Conservation (phyloP, 768 basidiomycete genomes). For the Psilocybe subaeruginosa region DNA sequence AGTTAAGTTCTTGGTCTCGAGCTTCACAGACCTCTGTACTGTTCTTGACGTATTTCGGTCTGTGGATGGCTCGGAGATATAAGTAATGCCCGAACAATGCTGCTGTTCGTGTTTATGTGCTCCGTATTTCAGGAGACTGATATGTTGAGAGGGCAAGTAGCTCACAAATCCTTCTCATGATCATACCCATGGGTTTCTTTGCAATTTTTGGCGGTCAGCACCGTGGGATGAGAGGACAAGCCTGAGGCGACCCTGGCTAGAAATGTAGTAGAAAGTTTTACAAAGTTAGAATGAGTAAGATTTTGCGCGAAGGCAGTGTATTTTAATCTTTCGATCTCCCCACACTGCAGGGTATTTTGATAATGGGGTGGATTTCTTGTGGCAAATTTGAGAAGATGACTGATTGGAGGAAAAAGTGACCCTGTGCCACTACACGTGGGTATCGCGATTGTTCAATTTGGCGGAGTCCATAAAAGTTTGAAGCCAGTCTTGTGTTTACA, state of each 20-base stretch:
- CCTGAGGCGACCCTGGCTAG: background rate
- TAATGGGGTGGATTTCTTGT: background rate
- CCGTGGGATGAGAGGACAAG: too few species aligned
- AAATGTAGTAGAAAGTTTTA: background rate
- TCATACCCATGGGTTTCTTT: too few species aligned
- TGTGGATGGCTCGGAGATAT: too few species aligned
- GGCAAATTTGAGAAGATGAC: background rate
- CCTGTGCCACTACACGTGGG: conserved; percentile 18
- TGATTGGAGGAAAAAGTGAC: background rate
- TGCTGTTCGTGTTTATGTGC: too few species aligned
- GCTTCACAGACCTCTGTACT: background rate
- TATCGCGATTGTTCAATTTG: conserved; percentile 19
- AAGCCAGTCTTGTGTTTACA: conserved; percentile 11
- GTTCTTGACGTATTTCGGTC: too few species aligned
- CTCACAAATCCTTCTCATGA: too few species aligned
- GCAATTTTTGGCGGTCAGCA: too few species aligned
- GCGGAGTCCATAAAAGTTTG: conserved; percentile 23
- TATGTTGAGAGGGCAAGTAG: too few species aligned
- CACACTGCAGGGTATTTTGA: background rate
- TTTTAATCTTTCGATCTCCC: conserved; percentile 6
- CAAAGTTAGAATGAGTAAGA: background rate
- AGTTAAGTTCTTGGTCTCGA: background rate
- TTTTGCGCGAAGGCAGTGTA: background rate
- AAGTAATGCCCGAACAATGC: too few species aligned
- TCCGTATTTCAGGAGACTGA: too few species aligned